These are phyloP conservation scores for Pyrenochaeta sp. DNA, from an alignment of 2,329 filamentous ascomycete species.

Conservation along the genomic window DNA sequence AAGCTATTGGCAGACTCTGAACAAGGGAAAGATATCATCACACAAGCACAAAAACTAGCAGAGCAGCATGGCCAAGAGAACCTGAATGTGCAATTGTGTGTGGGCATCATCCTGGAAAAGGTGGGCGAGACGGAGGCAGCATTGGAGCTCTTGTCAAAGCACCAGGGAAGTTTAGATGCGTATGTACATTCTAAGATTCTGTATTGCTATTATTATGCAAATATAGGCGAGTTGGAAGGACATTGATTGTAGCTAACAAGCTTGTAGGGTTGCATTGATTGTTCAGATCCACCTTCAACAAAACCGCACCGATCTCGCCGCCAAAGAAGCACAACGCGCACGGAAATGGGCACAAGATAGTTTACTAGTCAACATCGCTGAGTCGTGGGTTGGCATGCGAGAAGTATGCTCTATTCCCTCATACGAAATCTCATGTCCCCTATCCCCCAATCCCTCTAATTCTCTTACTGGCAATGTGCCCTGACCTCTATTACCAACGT, in stretches of 20 bases:
- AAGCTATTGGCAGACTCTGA: slow-evolving; percentile 75
- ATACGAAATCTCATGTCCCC: too few species aligned
- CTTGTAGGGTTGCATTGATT: slow-evolving; percentile 77
- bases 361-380: slow-evolving; percentile 89
- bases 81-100: slow-evolving; percentile 79
- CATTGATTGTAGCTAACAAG: slow-evolving; percentile 6
- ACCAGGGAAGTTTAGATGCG: slow-evolving; percentile 83
- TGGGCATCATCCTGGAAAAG: slow-evolving; percentile 81
- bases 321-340: slow-evolving; percentile 87
- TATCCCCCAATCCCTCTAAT: not conserved
- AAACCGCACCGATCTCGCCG: slow-evolving; percentile 87
- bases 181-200: slow-evolving; percentile 50
- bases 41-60: slow-evolving; percentile 75
- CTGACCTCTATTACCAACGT: not conserved
- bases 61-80: slow-evolving; percentile 73
- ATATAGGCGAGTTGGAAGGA: not conserved
- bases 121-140: slow-evolving; percentile 87
- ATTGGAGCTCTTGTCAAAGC: slow-evolving; percentile 77
- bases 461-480: not conserved
- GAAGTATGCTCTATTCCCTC: too few species aligned
- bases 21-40: slow-evolving; percentile 51
- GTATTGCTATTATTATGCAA: not conserved
- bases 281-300: slow-evolving; percentile 92
- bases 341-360: slow-evolving; percentile 96
- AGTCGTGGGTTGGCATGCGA: slow-evolving; percentile 92